phyloP scores from a whole-genome alignment of 768 basidiomycete genomes.

The Xerocomellus amylosporus region DNA sequence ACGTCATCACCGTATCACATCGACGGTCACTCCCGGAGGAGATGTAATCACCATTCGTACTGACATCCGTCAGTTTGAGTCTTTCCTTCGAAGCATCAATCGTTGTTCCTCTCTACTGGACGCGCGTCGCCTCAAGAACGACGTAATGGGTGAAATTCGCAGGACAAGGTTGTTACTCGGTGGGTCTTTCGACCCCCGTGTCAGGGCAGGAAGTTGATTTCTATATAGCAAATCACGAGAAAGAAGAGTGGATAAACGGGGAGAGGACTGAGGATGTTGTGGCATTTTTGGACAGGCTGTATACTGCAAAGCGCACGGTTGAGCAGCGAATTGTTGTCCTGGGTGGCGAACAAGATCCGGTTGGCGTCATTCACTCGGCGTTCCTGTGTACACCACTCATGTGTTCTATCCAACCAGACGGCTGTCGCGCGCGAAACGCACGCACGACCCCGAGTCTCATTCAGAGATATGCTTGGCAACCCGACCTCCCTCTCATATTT shows the following conservation, averaged over 20 bases:
- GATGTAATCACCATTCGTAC: slow-evolving; percentile 83
- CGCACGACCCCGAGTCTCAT: slow-evolving; percentile 49
- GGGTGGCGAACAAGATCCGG: slow-evolving; percentile 66
- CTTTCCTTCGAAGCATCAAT: slow-evolving; percentile 82
- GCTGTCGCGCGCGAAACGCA: slow-evolving; percentile 42
- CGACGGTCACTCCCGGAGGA: slow-evolving; percentile 42
- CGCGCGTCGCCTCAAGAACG: slow-evolving; percentile 86
- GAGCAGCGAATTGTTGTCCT: slow-evolving; percentile 82
- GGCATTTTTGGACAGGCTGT: slow-evolving; percentile 82
- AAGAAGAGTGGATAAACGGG: slow-evolving; percentile 86
- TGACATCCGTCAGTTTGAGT: slow-evolving; percentile 81
- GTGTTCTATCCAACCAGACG: slow-evolving; percentile 28
- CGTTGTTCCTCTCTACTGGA: slow-evolving; percentile 82
- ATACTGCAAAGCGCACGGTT: slow-evolving; percentile 83
- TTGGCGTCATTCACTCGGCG: slow-evolving; percentile 29
- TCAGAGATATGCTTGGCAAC: slow-evolving; percentile 81
- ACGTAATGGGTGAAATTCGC: slow-evolving; percentile 88
- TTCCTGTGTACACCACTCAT: slow-evolving; percentile 1
- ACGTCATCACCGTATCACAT: slow-evolving; percentile 41
- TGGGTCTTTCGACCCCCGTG: slow-evolving; percentile 29
- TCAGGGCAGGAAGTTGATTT: background rate
- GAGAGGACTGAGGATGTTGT: slow-evolving; percentile 82
- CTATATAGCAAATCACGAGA: slow-evolving; percentile 71
- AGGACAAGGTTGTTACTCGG: slow-evolving; percentile 72
- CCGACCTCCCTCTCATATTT: slow-evolving; percentile 92